Conservation (phyloP, 805 yeast species). For the Lipomyces japonicus region DNA sequence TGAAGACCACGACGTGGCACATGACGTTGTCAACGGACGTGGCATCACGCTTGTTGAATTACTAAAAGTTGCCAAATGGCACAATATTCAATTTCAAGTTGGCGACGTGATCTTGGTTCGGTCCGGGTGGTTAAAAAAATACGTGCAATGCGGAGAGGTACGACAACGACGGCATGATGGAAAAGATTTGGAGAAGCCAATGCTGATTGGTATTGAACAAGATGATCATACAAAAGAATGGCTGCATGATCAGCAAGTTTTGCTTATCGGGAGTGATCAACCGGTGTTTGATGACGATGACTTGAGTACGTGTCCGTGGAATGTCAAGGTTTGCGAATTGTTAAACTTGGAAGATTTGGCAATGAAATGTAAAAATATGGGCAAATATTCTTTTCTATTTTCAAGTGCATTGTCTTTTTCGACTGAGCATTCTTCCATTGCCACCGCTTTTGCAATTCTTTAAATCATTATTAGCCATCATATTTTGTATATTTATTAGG, state of each 20-base stretch:
- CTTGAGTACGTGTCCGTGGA: conserved; percentile 39
- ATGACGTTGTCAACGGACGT: conserved; percentile 32
- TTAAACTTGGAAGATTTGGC: conserved; percentile 37
- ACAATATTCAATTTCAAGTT: conserved; percentile 31
- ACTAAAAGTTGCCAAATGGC: conserved; percentile 29
- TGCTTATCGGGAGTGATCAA: conserved; percentile 36
- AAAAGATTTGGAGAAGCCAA: conserved; percentile 18
- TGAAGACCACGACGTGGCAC: conserved; percentile 31
- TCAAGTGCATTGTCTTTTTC: conserved; percentile 38
- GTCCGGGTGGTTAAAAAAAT: conserved; percentile 36
- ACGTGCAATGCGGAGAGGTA: no score
- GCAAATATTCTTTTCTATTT: conserved; percentile 36
- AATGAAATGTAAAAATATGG: conserved; percentile 31
- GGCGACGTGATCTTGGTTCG: conserved; percentile 38
- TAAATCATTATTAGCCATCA: no score
- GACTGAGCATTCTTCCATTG: conserved; percentile 39
- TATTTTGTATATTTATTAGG: no score
- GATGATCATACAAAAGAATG: conserved; percentile 32
- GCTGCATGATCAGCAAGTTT: conserved; percentile 35
- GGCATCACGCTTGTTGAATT: conserved; percentile 32
- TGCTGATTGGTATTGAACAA: conserved; percentile 33
- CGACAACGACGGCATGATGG: no score
- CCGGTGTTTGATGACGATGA: conserved; percentile 33
- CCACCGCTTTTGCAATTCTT: conserved; percentile 42
- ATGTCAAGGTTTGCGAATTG: conserved; percentile 39